Evolutionary conservation across 75 land plant species (phyloP).

Genomic region (Sequoiadendron giganteum): DNA sequence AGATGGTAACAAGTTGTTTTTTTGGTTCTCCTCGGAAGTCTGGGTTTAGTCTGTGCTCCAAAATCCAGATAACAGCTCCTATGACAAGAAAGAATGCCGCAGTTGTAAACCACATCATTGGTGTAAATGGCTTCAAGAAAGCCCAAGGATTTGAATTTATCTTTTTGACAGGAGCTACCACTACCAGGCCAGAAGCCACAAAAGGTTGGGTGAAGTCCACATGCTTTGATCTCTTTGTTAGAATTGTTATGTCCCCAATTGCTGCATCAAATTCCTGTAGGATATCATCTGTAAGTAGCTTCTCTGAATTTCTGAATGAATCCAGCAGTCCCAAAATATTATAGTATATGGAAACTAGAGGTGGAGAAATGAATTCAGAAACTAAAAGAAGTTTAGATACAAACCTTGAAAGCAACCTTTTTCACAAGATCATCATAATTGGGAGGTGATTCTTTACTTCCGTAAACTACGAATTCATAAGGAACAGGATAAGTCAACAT

Average conservation of each 20-base stretch:
- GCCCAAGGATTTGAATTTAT: constrained; percentile 53
- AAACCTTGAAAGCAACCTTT: constrained; percentile 18
- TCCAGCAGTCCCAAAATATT: background rate
- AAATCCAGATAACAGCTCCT: constrained; percentile 61
- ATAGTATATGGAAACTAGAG: background rate
- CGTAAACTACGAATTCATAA: constrained; percentile 44
- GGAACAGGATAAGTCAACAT: constrained; percentile 68
- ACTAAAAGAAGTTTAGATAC: background rate
- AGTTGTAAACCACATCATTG: constrained; percentile 44
- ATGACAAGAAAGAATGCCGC: constrained; percentile 40
- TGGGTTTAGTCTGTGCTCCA: constrained; percentile 55
- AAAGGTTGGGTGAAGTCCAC: constrained; percentile 87
- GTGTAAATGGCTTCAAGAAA: constrained; percentile 50
- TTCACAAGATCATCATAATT: constrained; percentile 53
- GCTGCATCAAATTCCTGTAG: constrained; percentile 78
- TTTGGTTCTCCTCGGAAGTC: constrained; percentile 66
- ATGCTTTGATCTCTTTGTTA: constrained; percentile 59
- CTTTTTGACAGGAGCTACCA: constrained; percentile 65
- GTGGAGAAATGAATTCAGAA: background rate
- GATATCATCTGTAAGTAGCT: constrained; percentile 7
- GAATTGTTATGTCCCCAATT: constrained; percentile 76
- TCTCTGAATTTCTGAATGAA: background rate
- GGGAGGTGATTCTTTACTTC: constrained; percentile 50
- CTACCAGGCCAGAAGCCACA: constrained; percentile 71
- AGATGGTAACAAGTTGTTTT: constrained; percentile 45